phyloP scores from a whole-genome alignment of 2,329 filamentous ascomycete species.

The Aaosphaeria pasadenensis region DNA sequence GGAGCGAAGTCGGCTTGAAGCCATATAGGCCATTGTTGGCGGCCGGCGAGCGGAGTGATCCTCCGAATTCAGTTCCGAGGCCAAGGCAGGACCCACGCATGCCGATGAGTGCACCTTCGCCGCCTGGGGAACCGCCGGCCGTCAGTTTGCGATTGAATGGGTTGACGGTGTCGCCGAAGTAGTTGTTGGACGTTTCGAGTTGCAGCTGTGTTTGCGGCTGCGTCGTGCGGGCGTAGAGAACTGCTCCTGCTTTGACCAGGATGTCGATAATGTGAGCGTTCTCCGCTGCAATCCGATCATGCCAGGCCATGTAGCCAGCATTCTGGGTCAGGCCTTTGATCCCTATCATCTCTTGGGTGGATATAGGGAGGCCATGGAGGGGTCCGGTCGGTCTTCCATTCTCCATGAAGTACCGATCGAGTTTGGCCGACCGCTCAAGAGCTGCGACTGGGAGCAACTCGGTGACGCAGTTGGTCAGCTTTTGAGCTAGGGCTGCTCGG shows the following conservation, averaged over 20 bases:
- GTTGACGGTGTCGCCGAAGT: conserved; percentile 53
- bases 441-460: conserved; percentile 35
- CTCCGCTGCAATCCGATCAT: conserved; percentile 5
- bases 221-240: conserved; percentile 55
- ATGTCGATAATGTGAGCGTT: conserved; percentile 18
- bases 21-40: conserved; percentile 57
- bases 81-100: conserved; percentile 52
- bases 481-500: conserved; percentile 53
- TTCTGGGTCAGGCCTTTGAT: conserved; percentile 49
- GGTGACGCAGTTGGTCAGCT: conserved; percentile 54
- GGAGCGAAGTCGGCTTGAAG: conserved; percentile 45
- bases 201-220: conserved; percentile 56
- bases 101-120: conserved; percentile 55
- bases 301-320: conserved; percentile 50
- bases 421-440: conserved; percentile 14
- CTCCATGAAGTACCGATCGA: conserved; percentile 25
- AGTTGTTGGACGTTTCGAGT: conserved; percentile 48
- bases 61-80: conserved; percentile 56
- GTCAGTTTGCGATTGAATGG: conserved; percentile 52
- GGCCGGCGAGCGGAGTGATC: conserved; percentile 53
- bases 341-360: conserved; percentile 50
- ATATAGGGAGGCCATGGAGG: conserved; percentile 51
- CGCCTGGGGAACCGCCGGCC: conserved; percentile 53
- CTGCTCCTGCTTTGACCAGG: conserved; percentile 35
- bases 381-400: conserved; percentile 40